Percentiles rank a stretch among this genome's conserved stretches.
These are phyloP conservation scores for Aspergillus ochraceus DNA, from an alignment of 2,329 filamentous ascomycete species.

Conservation along the genomic window DNA sequence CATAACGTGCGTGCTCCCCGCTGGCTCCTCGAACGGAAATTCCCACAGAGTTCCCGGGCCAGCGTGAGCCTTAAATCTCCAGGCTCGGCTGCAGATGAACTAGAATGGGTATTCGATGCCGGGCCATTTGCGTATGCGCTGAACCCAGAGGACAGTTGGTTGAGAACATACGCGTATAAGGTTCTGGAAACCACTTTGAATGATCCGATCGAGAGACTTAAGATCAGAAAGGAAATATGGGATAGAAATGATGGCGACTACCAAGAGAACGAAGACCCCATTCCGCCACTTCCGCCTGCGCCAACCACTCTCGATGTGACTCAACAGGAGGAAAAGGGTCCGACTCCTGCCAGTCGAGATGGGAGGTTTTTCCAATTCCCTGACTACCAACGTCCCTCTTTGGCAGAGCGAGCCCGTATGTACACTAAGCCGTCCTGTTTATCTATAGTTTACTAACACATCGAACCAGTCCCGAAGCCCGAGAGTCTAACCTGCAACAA, in stretches of 20 bases:
- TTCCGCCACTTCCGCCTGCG: constrained; percentile 21
- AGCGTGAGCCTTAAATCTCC: background rate
- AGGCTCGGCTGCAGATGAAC: background rate
- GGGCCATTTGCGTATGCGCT: constrained; percentile 8
- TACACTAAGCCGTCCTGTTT: background rate
- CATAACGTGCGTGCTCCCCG: constrained; percentile 2
- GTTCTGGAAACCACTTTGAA: constrained; percentile 17
- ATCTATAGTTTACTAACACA: background rate
- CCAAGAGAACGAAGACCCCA: constrained; percentile 17
- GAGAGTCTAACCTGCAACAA: too few relatives aligned
- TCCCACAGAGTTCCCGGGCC: background rate
- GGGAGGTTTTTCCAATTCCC: background rate
- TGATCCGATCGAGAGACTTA: constrained; percentile 15
- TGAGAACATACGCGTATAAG: constrained; percentile 24
- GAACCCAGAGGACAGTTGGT: constrained; percentile 2
- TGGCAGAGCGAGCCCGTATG: constrained; percentile 7
- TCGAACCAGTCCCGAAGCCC: background rate
- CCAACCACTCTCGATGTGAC: constrained; percentile 3
- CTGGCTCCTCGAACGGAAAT: constrained; percentile 12
- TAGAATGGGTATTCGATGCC: constrained; percentile 23
- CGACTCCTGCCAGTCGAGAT: background rate
- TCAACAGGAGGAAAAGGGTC: background rate
- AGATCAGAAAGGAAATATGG: constrained; percentile 12
- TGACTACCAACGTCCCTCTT: constrained; percentile 8
- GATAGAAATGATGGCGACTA: constrained; percentile 2